Evolutionary conservation across 805 yeast species (phyloP).

Genomic region (Candida hungchunana): DNA sequence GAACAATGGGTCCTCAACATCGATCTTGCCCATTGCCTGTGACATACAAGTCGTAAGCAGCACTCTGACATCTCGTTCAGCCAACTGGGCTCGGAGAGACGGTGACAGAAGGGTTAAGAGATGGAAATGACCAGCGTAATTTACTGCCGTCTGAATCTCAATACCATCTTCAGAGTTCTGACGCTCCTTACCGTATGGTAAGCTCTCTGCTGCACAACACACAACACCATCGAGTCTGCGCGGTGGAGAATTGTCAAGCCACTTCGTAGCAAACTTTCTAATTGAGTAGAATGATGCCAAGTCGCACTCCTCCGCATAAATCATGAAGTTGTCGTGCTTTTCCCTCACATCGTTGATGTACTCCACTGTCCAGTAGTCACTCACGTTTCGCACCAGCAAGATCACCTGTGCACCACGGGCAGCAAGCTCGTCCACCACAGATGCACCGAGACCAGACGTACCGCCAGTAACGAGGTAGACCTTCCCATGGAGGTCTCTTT

Average conservation of each 20-base stretch:
- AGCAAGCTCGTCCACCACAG: conserved; percentile 71
- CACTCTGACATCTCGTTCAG: conserved; percentile 89
- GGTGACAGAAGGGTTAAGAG: conserved; percentile 79
- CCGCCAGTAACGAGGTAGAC: conserved; percentile 90
- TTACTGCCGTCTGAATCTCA: conserved; percentile 79
- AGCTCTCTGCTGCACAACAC: conserved; percentile 80
- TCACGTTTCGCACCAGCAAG: conserved; percentile 56
- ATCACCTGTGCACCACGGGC: conserved; percentile 81
- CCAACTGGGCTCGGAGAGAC: conserved; percentile 81
- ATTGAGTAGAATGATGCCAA: conserved; percentile 67
- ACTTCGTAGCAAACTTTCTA: conserved; percentile 86
- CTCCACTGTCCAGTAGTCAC: conserved; percentile 76
- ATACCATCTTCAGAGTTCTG: conserved; percentile 74
- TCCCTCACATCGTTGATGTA: conserved; percentile 75
- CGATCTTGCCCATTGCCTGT: conserved; percentile 68
- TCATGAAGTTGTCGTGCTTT: conserved; percentile 61
- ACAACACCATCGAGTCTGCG: conserved; percentile 86
- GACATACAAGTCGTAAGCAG: conserved; percentile 74
- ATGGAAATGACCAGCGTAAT: conserved; percentile 79
- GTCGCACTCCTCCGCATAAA: conserved; percentile 91
- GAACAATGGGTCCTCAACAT: conserved; percentile 62
- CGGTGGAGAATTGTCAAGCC: conserved; percentile 91
- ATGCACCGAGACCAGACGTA: conserved; percentile 85
- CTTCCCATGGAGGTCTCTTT: conserved; percentile 84
- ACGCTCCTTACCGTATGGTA: conserved; percentile 67